Evolutionary conservation across 2,329 filamentous ascomycete species (phyloP), one percentile per base, ranked within the genome.

Genomic region (Paecilomyces sp.): DNA sequence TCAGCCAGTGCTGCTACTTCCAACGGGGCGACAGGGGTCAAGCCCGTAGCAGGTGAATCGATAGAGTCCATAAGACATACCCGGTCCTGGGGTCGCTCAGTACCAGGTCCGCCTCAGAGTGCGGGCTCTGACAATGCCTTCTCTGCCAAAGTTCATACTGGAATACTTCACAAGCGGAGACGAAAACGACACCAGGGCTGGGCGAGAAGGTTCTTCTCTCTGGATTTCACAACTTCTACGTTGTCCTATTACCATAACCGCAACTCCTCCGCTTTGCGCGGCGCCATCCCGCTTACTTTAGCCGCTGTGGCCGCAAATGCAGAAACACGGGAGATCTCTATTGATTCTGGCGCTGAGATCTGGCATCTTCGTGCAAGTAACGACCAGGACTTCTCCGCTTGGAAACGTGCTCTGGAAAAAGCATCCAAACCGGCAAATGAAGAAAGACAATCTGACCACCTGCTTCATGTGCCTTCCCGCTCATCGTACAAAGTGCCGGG

Each of bases 221-320:
- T 99, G 58, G 94, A 99, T 74, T 97, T 92, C 72, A 92, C 89
- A 3, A 92, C 93, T 0, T 96, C 90, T 62, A 97, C 94, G 0
- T 80, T 99, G 33, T 97, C 94, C 0, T 99, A 99, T 78, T 99
- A 97, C 72, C 90, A 95, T 71, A 94, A 93, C 73, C 88, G 91
- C 54, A 93, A 95, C 70, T 96, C 93, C 4, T 95, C 93, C 5
- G 92, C 93, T 1, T 80, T 99, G 52, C 86, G 94, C 61, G 94
- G 94, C 18, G 92, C 94, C 7, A 94, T 99, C 57, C 94, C 94
- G 0, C 82, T 99, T 8, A 94, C 91, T 28, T 79, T 99, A 57
- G 94, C 94, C 15, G 94, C 91, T 3, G 89, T 99, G 61, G 90
- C 92, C 3, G 91, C 91, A 7, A 92, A 96, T 70, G 91, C 94